Evolutionary conservation across 345 rosid species (phyloP).

Genomic region (Hibiscus mutabilis): DNA sequence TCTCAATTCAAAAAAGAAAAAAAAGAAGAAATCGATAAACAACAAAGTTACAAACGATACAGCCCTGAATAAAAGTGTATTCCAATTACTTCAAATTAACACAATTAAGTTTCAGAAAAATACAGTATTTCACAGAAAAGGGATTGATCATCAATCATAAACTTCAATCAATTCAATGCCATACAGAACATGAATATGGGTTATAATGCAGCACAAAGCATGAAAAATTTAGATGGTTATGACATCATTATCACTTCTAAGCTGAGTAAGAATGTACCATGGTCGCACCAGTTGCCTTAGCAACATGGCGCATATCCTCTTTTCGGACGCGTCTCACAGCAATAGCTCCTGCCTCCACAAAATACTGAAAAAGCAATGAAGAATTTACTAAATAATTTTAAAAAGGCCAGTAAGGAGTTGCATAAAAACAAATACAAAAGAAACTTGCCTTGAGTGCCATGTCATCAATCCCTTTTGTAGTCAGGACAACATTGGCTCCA

Average conservation of each 20-base stretch:
- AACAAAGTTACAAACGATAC: not conserved
- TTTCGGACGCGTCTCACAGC: slow-evolving; percentile 95
- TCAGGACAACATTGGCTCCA: slow-evolving; percentile 96
- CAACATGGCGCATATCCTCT: slow-evolving; percentile 97
- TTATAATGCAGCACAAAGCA: not conserved
- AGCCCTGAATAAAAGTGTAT: not conserved
- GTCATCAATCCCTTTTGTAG: slow-evolving; percentile 98
- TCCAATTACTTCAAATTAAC: not conserved
- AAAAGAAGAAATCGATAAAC: too few species aligned
- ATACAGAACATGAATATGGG: not conserved
- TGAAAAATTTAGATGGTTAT: not conserved
- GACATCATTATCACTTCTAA: not conserved
- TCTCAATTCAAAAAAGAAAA: too few species aligned
- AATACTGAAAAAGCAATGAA: slow-evolving; percentile 52
- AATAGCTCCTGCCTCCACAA: slow-evolving; percentile 95
- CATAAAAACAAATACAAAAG: not conserved
- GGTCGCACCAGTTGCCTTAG: slow-evolving; percentile 98
- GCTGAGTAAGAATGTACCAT: slow-evolving; percentile 35
- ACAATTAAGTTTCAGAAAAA: not conserved
- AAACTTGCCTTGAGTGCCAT: slow-evolving; percentile 86
- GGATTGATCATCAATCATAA: not conserved
- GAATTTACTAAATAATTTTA: not conserved
- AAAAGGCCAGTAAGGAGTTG: not conserved
- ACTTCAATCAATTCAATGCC: not conserved
- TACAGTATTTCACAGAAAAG: not conserved